A percentile compares a stretch with the other conserved stretches of the same genome.
Evolutionary conservation across 2,329 filamentous ascomycete genomes (phyloP).

Genomic region (Teratosphaeria destructans): DNA sequence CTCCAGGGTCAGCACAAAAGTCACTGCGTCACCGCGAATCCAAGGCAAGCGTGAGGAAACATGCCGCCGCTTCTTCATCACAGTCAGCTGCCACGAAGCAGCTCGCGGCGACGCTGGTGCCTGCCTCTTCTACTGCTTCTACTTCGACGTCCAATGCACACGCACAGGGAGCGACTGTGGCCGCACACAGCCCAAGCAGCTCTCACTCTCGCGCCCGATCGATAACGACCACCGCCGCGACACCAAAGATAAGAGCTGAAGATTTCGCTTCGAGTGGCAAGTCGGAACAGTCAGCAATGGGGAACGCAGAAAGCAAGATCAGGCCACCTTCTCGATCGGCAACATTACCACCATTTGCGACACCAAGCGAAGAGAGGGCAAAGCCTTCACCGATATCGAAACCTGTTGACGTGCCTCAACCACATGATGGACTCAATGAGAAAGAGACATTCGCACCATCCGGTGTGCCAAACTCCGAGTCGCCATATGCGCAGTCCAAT

Average conservation of each 20-base stretch:
- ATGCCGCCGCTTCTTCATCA: constrained; percentile 2
- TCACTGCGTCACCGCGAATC: constrained; percentile 4
- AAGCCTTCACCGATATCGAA: constrained; percentile 24
- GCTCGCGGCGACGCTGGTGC: constrained; percentile 11
- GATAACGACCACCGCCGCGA: constrained; percentile 14
- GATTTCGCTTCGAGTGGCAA: constrained; percentile 1
- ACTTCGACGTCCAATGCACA: constrained; percentile 11
- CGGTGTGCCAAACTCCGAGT: constrained; percentile 3
- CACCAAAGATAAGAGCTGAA: constrained; percentile 7
- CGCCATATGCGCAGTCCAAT: constrained; percentile 10
- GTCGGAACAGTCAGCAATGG: constrained; percentile 11
- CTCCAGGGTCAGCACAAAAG: background rate
- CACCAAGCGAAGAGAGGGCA: background rate
- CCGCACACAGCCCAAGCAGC: constrained; percentile 5
- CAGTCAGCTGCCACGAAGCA: constrained; percentile 4
- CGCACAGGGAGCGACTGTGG: constrained; percentile 6
- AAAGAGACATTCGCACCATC: constrained; percentile 11
- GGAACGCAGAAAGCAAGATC: constrained; percentile 14
- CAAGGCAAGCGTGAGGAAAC: background rate
- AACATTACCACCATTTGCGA: constrained; percentile 11
- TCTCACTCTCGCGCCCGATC: constrained; percentile 20
- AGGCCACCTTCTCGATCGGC: constrained; percentile 14
- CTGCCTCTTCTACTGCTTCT: constrained; percentile 7
- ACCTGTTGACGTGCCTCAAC: constrained; percentile 30
- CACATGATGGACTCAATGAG: constrained; percentile 9